These are phyloP conservation scores for Hanseniaspora mollemarum DNA, from an alignment of 805 yeast species.

Conservation along the genomic window DNA sequence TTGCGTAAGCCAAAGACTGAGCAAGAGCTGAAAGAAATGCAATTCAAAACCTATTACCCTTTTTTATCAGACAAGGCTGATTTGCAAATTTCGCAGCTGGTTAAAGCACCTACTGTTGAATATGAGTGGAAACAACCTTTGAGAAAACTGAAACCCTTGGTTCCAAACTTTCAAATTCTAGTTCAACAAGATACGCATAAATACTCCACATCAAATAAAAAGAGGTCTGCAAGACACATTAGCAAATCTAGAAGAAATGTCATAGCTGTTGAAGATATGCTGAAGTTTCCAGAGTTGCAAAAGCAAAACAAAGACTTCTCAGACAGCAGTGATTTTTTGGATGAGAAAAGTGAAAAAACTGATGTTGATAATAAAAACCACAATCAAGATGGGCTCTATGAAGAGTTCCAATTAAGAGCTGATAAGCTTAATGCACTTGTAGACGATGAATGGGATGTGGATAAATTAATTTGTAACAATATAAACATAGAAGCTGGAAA, in stretches of 20 bases:
- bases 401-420: not conserved
- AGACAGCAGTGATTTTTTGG: conserved; percentile 20
- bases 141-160: conserved; percentile 26
- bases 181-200: conserved; percentile 10
- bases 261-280: conserved; percentile 15
- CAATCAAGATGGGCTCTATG: conserved; percentile 32
- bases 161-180: conserved; percentile 39
- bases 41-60: conserved; percentile 40
- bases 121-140: conserved; percentile 40
- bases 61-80: conserved; percentile 39
- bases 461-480: conserved; percentile 44
- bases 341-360: conserved; percentile 20
- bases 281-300: conserved; percentile 3
- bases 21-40: conserved; percentile 26
- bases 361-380: conserved; percentile 25
- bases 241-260: conserved; percentile 13
- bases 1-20: conserved; percentile 13
- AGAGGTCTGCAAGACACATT: conserved; percentile 5
- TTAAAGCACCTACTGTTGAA: conserved; percentile 38
- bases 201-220: conserved; percentile 8
- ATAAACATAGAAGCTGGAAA: not conserved
- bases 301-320: conserved; percentile 10
- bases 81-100: conserved; percentile 44
- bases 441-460: conserved; percentile 71
- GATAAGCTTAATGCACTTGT: conserved; percentile 36